Evolutionary conservation across 345 rosid species (phyloP), one percentile per base, ranked within the genome.

Genomic region (Dimocarpus longan): DNA sequence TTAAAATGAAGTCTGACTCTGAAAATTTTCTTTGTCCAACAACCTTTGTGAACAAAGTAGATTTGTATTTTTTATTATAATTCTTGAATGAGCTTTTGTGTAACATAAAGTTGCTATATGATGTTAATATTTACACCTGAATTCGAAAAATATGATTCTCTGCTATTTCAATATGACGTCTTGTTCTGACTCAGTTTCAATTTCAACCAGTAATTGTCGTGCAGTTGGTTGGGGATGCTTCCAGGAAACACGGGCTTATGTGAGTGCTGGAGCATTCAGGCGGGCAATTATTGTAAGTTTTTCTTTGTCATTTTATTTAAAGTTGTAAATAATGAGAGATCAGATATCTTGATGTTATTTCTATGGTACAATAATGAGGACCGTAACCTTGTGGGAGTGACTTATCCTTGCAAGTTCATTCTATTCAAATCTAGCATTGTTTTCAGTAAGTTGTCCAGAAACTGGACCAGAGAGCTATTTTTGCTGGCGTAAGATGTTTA

Each of bases 201-300:
- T 52, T 81, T 71, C 43, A 66, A 52, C 15, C 64, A 50, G 40
- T 73, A 73, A 46, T 70, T 76, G 70, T 68, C 72, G 19, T 89
- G 87, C 91, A 95, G 99, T 82, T 95, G 99, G 99, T 78, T 95
- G 73, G 99, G 98, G 60, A 95, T 95, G 99, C 97, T 95, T 82
- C 98, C 99, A 37, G 99, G 99, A 67, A 67, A 88, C 98, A 16
- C 93, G 99, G 98, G 98, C 98, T 80, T 95, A 95, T 86, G 99
- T 93, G 78, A 95, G 98, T 68, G 98, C 97, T 37, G 97, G 98
- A 75, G 98, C 99, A 78, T 91, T 93, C 65, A 95, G 98, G 75
- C 92, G 99, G 65, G 98, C 98, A 24, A 91, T 95, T 71, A 87
- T 95, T 85, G 98, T 95, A 83, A 86, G 98, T 90, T 62, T 64